Evolutionary conservation across 176 grass and related monocot species (phyloP), one percentile per base, ranked within the genome.

Genomic region (Paspalum vaginatum): DNA sequence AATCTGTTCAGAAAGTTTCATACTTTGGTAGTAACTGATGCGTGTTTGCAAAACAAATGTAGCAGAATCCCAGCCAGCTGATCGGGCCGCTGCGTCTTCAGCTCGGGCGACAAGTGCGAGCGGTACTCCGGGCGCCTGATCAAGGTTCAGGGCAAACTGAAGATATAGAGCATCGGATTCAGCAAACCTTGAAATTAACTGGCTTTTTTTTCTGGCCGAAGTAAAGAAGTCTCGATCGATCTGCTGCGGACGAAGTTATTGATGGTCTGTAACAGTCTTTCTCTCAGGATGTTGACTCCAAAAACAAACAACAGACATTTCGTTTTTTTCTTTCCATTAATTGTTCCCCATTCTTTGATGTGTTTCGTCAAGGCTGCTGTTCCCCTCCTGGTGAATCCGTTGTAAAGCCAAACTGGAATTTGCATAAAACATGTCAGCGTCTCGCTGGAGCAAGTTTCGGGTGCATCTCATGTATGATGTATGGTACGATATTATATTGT

Each of bases 241-340:
- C 82, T 81, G 82, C 42, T 85, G 73, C 83, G 72, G 87, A 82
- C 88, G 13, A 86, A 74, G 51, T 82, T 78, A 89, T 78, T 86
- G 73, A 82, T 60, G 13, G 73, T 89, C 88, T 86, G 78, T 89
- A 85, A 78, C 87, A 89, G 78, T 72, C 27, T 51, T 56, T 82
- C 65, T 51, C 64, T 82, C 65, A 4, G 56, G 47, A 37, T 82
- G 83, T 68, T 78, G 62, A 62, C 62, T 68, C 65, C 21, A 13
- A 18, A 84, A 65, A 14, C 44, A 68, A 80, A 54, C 37, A 17
- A 51, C 17, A 61, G 66, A 37, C 32, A 69, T 61, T 64, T 38
- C 26, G 26, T 18, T 38, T 78, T 67, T 10, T 81, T 17, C 32
- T 27, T 18, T 22, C 38, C 42, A 48, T 52, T n/a, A n/a, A n/a